Evolutionary conservation across 345 rosid species (phyloP), one percentile per base, ranked within the genome.

Genomic region (Eucalyptus polyanthemos): DNA sequence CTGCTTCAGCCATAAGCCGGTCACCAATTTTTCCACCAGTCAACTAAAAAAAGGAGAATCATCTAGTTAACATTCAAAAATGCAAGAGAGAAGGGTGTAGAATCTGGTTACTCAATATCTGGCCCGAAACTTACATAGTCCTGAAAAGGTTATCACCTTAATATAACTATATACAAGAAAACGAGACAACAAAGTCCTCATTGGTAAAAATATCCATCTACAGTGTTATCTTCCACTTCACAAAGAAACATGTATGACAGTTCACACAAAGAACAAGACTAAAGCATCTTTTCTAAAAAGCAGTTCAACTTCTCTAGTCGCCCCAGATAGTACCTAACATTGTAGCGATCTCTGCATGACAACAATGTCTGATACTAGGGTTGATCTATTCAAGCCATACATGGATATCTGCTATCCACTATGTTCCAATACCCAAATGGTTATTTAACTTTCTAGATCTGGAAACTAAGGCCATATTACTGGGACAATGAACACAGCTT

Each of bases 21-120:
- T 95, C 97, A 89, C 98, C 97, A 92, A 97, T 98, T 94, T 88
- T 95, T 62, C 97, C 98, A 89, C 98, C 97, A 50, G 99, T 98
- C 94, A 98, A 93, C 99, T 96, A 11, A 44, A 29, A 67, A 22
- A 51, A 27, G 34, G 25, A 51, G 47, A 86, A n/a, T 50, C 19
- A 25, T 29, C 34, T 29, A 76, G 50, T 87, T 87, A 67, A 80
- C 12, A 12, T 50, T 65, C 19, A 27, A 81, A 87, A 14, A 89
- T 81, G 86, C 42, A 45, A 85, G 86, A 44, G 15, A 76, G 47
- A 76, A 37, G 83, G 83, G 29, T 76, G 15, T 76, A 37, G 42
- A 76, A 76, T 76, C 83, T 76, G 83, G 47, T 37, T 21, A 6
- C 47, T 76, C 47, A 11, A 40, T 22, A 40, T 40, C 47, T 40